Evolutionary conservation across 345 rosid genomes (phyloP).

Genomic region (Pistacia vera): DNA sequence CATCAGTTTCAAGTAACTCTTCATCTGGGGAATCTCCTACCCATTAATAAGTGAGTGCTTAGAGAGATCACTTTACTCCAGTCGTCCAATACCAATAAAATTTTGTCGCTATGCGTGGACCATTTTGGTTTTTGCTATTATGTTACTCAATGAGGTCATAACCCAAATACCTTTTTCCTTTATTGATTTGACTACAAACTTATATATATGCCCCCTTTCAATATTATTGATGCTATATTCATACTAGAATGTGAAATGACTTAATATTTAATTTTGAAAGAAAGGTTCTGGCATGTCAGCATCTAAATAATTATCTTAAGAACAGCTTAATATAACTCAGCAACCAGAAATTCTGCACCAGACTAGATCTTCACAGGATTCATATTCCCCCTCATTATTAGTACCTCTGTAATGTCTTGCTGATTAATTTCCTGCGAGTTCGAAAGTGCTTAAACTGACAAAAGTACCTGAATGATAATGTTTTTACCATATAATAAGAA

Average conservation of each 20-base stretch:
- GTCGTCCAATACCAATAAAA: background rate
- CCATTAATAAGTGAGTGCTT: background rate
- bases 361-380: background rate
- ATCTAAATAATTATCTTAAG: background rate
- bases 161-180: background rate
- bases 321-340: background rate
- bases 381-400: background rate
- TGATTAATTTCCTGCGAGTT: background rate
- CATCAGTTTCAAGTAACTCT: background rate
- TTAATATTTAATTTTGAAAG: too few relatives aligned
- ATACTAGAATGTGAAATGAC: too few relatives aligned
- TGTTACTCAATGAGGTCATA: too few relatives aligned
- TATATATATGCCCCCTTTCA: too few relatives aligned
- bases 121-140: too few relatives aligned
- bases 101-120: too few relatives aligned
- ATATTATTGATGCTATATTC: too few relatives aligned
- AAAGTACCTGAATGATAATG: background rate
- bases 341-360: background rate
- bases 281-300: background rate
- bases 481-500: background rate
- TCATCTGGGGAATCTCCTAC: background rate
- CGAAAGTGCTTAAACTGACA: too few relatives aligned
- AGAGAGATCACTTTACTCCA: background rate
- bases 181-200: background rate
- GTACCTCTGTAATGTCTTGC: background rate